These are phyloP conservation scores for Vitis rupestris DNA, from an alignment of 164 flowering plant species.

Conservation along the genomic window DNA sequence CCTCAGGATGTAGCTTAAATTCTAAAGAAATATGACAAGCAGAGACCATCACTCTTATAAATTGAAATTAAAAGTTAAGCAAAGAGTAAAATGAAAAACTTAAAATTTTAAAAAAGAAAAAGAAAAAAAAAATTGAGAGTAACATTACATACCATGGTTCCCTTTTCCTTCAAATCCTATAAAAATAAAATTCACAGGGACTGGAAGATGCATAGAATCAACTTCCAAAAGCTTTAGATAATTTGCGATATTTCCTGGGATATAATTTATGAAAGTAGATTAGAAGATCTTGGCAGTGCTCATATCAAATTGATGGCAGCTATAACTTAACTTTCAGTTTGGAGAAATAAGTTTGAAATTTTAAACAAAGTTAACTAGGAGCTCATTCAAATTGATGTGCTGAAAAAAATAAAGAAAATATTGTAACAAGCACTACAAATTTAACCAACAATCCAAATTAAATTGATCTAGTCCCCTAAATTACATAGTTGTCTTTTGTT, in stretches of 20 bases:
- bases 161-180: conserved; percentile 98
- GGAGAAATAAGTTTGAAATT: neutral
- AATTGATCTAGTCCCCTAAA: neutral
- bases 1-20: conserved; percentile 77
- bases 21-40: conserved; percentile 29
- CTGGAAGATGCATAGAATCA: conserved; percentile 83
- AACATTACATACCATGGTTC: conserved; percentile 62
- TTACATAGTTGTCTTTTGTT: neutral
- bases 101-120: neutral
- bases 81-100: neutral
- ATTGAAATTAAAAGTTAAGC: neutral
- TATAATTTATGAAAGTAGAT: conserved; percentile 4
- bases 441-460: neutral
- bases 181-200: conserved; percentile 92
- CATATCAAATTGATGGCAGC: neutral
- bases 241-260: conserved; percentile 79
- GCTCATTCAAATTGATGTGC: neutral
- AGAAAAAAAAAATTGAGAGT: neutral
- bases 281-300: neutral
- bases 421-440: neutral
- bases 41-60: neutral
- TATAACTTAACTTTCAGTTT: neutral
- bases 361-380: neutral
- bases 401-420: neutral
- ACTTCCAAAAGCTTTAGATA: conserved; percentile 82